Base-by-base conservation (phyloP, 1,284 basidiomycete genomes). In the Malassezia psittaci region DNA sequence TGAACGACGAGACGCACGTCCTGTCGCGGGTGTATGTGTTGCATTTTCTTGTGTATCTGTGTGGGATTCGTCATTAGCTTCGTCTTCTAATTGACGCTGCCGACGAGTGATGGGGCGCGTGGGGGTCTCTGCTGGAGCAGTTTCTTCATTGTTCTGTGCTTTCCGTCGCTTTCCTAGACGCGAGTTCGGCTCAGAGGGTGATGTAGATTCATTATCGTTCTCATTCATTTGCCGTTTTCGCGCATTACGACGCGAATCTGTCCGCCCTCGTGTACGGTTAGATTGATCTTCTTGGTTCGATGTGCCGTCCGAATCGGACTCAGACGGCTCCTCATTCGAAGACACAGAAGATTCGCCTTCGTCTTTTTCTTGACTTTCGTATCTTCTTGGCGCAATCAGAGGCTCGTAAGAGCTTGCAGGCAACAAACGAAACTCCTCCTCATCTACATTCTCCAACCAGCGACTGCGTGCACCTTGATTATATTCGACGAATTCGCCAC, bases 351-450 rank as follows among this genome's bases (percentile, higher is more conserved):
- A 36, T 13, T 37, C 40, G 15, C 19, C 35, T 11, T 24, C n/a
- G 13, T 11, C 35, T 8, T 24, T 15, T 15, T 32, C 50, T 5
- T 32, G 18, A 8, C 15, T 24, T 10, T 39, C 54, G 9, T 39
- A 24, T 12, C 54, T 43, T 13, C 54, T 43, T 16, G 45, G 40
- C 10, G 7, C 40, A 21, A 57, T 38, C 7, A 52, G 19, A 2
- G 41, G 21, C 33, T 52, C 55, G 21, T 41, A 57, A 13, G n/a
- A 8, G 21, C 48, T 35, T 8, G 13, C 19, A 8, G 55, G 55
- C 11, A 48, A 39, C 35, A 57, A 18, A 11, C 41, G 16, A 24
- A 57, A 57, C 45, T 57, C 55, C 33, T 57, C 55, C 21, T 52
- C 51, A 12, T 57, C 55, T 4, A 41, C 29, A 15, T 37, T 49